Evolutionary conservation across 2,329 filamentous ascomycete species (phyloP).

Genomic region (Colletotrichum cordylinicola): DNA sequence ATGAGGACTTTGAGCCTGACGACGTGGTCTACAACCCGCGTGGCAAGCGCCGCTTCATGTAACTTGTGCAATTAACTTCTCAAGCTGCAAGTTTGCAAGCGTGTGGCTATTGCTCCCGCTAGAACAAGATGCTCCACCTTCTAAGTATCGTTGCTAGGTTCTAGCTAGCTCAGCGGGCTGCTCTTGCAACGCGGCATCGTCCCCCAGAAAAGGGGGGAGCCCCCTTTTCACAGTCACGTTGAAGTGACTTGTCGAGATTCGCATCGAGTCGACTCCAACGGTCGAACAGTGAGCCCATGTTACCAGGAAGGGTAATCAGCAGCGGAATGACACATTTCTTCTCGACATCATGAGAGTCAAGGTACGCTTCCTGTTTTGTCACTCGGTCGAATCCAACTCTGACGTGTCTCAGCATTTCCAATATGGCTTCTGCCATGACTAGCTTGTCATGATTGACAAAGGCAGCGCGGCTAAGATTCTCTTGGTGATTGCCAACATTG

Average conservation of each 20-base stretch:
- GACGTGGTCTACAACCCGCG: background rate
- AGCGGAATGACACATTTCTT: background rate
- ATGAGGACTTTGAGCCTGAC: background rate
- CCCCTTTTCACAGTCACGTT: background rate
- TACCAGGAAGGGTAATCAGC: background rate
- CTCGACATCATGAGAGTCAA: background rate
- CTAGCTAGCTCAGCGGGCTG: background rate
- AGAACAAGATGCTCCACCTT: background rate
- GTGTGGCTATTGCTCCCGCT: background rate
- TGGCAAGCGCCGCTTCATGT: background rate
- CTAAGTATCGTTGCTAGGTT: background rate
- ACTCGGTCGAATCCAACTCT: background rate
- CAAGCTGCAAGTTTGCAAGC: background rate
- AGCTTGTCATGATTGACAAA: background rate
- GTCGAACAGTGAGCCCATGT: background rate
- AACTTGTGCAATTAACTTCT: background rate
- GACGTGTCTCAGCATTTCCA: background rate
- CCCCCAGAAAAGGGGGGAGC: background rate
- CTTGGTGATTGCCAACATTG: background rate
- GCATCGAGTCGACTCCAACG: background rate
- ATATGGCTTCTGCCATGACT: background rate
- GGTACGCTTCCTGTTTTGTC: background rate
- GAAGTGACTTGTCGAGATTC: background rate
- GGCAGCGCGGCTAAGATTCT: background rate
- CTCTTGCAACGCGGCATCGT: background rate